A percentile compares a stretch with the other conserved stretches of the same genome.
phyloP scores from a whole-genome alignment of 2,329 filamentous ascomycete species.

The Aaosphaeria arxii region DNA sequence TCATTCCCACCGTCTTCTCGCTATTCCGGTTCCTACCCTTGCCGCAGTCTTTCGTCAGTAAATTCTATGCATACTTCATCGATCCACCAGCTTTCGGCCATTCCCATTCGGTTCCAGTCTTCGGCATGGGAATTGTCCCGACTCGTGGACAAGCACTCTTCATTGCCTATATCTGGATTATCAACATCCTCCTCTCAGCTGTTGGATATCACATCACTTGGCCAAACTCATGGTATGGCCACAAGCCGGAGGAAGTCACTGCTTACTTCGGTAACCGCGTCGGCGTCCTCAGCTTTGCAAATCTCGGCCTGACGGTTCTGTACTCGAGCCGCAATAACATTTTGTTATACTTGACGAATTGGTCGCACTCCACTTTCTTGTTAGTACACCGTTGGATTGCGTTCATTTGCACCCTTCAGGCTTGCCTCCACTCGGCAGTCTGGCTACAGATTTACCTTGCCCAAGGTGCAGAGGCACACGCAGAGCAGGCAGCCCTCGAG shows the following conservation, averaged over 20 bases:
- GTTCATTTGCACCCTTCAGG: slow-evolving; percentile 45
- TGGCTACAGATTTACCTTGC: slow-evolving; percentile 36
- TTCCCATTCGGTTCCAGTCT: slow-evolving; percentile 4
- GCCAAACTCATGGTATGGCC: slow-evolving; percentile 21
- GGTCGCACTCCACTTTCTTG: slow-evolving; percentile 49
- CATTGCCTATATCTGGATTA: slow-evolving; percentile 25
- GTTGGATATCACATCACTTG: slow-evolving; percentile 4
- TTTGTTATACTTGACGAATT: slow-evolving; percentile 48
- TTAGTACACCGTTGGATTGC: slow-evolving; percentile 42
- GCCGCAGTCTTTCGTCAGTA: slow-evolving; percentile 2
- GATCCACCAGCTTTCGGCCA: slow-evolving; percentile 12
- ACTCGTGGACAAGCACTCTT: slow-evolving; percentile 11
- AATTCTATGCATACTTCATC: slow-evolving; percentile 13
- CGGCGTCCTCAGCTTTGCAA: slow-evolving; percentile 42
- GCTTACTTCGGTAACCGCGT: slow-evolving; percentile 41
- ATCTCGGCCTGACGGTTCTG: slow-evolving; percentile 44
- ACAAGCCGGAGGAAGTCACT: slow-evolving; percentile 22
- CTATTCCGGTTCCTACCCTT: slow-evolving; percentile 15
- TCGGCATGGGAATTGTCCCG: slow-evolving; percentile 6
- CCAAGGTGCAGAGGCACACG: slow-evolving; percentile 17
- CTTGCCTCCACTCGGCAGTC: slow-evolving; percentile 47
- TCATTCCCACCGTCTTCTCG: slow-evolving; percentile 12
- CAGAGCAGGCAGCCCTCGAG: slow-evolving; percentile 32
- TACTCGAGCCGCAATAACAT: slow-evolving; percentile 50
- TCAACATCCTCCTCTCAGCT: slow-evolving; percentile 11